These are phyloP conservation scores for Meira nashicola DNA, from an alignment of 1,284 basidiomycete genomes.

Conservation along the genomic window DNA sequence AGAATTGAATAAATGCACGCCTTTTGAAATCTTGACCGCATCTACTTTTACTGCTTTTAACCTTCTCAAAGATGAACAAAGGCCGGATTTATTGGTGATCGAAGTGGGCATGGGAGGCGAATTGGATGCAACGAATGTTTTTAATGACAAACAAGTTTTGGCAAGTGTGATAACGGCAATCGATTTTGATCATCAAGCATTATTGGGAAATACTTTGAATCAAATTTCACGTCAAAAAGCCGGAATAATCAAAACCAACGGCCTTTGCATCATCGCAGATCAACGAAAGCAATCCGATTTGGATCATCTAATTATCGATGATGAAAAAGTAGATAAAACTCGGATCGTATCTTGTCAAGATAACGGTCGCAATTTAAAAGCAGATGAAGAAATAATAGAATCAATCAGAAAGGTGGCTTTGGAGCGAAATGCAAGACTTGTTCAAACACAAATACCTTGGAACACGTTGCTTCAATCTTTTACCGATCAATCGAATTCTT, in stretches of 20 bases:
- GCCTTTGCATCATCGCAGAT: slow-evolving; percentile 67
- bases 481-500: slow-evolving; percentile 2
- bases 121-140: slow-evolving; percentile 85
- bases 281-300: slow-evolving; percentile 19
- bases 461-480: slow-evolving; percentile 16
- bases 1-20: slow-evolving; percentile 19
- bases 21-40: slow-evolving; percentile 57
- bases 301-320: background rate
- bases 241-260: slow-evolving; percentile 68
- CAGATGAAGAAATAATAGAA: slow-evolving; percentile 28
- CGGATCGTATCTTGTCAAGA: slow-evolving; percentile 6
- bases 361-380: slow-evolving; percentile 17
- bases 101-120: slow-evolving; percentile 94
- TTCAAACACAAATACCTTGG: slow-evolving; percentile 31
- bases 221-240: slow-evolving; percentile 80
- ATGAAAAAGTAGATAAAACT: background rate
- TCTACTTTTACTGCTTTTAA: slow-evolving; percentile 48
- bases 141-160: slow-evolving; percentile 64
- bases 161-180: slow-evolving; percentile 78
- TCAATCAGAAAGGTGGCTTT: slow-evolving; percentile 28
- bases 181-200: slow-evolving; percentile 85
- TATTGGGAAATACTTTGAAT: slow-evolving; percentile 72
- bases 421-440: slow-evolving; percentile 21
- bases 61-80: slow-evolving; percentile 42
- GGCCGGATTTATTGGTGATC: slow-evolving; percentile 74